phyloP scores from a whole-genome alignment of 2,329 filamentous ascomycete genomes.

The Orbilia quercus region DNA sequence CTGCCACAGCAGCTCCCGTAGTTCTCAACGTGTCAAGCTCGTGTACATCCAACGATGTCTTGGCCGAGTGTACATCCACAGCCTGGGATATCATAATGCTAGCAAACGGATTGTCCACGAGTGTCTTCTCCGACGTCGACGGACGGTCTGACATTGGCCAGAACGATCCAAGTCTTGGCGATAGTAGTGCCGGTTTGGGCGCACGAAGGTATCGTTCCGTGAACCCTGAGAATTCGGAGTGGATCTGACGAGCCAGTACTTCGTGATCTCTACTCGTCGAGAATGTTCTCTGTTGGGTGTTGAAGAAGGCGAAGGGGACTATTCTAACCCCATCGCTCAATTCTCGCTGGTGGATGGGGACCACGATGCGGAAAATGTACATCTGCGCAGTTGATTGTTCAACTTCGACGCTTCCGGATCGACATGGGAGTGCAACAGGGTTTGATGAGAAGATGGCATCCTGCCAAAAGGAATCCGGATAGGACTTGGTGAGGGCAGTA shows the following conservation, averaged over 20 bases:
- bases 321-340: conserved; percentile 66
- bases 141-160: conserved; percentile 38
- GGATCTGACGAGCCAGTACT: conserved; percentile 71
- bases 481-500: conserved; percentile 63
- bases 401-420: conserved; percentile 56
- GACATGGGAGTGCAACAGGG: conserved; percentile 65
- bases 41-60: conserved; percentile 49
- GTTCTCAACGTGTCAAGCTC: conserved; percentile 37
- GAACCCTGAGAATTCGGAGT: conserved; percentile 69
- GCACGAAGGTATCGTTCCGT: conserved; percentile 31
- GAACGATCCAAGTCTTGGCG: conserved; percentile 13
- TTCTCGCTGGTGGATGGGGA: conserved; percentile 71
- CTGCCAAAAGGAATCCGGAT: conserved; percentile 66
- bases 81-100: conserved; percentile 55
- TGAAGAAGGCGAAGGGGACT: conserved; percentile 74
- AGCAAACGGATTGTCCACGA: conserved; percentile 48
- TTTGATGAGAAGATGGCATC: conserved; percentile 66
- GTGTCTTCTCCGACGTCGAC: conserved; percentile 32
- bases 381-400: conserved; percentile 63
- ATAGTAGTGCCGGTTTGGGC: conserved; percentile 28
- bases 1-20: conserved; percentile 29
- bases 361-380: conserved; percentile 71
- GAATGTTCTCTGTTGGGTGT: conserved; percentile 73
- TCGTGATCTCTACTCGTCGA: conserved; percentile 69
- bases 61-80: conserved; percentile 50